phyloP scores from a whole-genome alignment of 176 grass and related monocot genomes.

The Avena insularis region DNA sequence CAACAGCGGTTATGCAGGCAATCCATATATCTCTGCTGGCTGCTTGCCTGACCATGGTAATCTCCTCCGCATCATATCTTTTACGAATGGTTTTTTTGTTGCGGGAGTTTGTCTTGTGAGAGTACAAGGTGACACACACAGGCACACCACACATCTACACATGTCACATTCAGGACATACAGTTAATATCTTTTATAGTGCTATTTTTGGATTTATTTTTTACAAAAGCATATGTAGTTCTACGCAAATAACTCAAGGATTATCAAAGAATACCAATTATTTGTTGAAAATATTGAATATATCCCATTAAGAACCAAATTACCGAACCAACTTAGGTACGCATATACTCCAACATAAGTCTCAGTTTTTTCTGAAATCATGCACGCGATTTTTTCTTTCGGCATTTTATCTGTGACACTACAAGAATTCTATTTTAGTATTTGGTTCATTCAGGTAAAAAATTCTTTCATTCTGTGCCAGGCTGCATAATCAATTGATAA shows the following conservation, averaged over 20 bases:
- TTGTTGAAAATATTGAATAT: not conserved
- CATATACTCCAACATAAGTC: not conserved
- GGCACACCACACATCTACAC: not conserved
- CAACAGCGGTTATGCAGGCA: constrained; percentile 19
- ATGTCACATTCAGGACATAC: not conserved
- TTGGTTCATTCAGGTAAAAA: not conserved
- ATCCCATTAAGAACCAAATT: not conserved
- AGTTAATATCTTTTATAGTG: not conserved
- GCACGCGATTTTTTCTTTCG: not conserved
- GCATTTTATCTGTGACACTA: not conserved
- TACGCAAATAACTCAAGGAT: not conserved
- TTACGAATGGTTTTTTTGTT: not conserved
- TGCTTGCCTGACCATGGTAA: constrained; percentile 10
- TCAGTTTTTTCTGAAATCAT: constrained; percentile 4
- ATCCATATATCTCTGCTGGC: constrained; percentile 12
- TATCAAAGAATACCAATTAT: not conserved
- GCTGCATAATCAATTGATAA: not conserved
- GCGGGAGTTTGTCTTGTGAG: not conserved
- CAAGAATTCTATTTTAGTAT: not conserved
- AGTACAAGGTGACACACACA: not conserved
- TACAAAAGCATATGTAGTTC: not conserved
- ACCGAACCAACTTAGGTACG: not conserved
- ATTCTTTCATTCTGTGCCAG: not conserved
- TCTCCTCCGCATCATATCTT: not conserved
- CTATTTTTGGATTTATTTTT: not conserved